Percentiles rank a stretch among this genome's conserved stretches.
phyloP scores from a whole-genome alignment of 768 basidiomycete genomes.

The Auriscalpium orientale region DNA sequence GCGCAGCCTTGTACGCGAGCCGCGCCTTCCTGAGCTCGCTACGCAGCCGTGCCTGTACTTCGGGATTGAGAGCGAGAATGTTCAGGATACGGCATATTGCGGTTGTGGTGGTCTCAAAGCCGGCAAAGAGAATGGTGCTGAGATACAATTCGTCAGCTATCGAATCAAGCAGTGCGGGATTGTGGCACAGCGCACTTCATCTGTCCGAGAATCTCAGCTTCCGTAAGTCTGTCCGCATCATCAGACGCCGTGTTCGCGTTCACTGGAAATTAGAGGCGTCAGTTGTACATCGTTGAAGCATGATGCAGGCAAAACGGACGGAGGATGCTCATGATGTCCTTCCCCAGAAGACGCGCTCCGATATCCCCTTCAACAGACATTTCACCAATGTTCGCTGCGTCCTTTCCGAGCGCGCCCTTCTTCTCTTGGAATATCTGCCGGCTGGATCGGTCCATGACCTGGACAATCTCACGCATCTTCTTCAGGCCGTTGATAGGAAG shows the following conservation, averaged over 20 bases:
- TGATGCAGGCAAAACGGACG: constrained; percentile 24
- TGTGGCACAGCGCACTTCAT: constrained; percentile 15
- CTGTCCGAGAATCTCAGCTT: constrained; percentile 33
- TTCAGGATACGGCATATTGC: constrained; percentile 16
- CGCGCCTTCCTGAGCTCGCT: constrained; percentile 27
- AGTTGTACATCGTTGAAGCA: neutral
- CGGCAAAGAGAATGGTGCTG: constrained; percentile 20
- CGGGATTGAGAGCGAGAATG: constrained; percentile 21
- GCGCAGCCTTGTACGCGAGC: constrained; percentile 7
- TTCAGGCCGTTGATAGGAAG: constrained; percentile 26
- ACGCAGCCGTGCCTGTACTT: constrained; percentile 27
- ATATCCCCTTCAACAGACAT: constrained; percentile 22
- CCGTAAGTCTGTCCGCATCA: constrained; percentile 25
- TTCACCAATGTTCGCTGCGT: constrained; percentile 25
- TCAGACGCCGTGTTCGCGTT: constrained; percentile 28
- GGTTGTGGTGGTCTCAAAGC: constrained; percentile 22
- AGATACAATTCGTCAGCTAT: neutral
- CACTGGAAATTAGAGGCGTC: constrained; percentile 20
- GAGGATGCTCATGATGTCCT: constrained; percentile 40
- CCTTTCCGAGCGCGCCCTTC: constrained; percentile 26
- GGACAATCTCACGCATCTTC: constrained; percentile 26
- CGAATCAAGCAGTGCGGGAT: neutral
- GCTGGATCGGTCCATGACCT: constrained; percentile 29
- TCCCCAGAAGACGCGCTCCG: constrained; percentile 15
- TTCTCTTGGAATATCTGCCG: constrained; percentile 31